A percentile compares a stretch with the other conserved stretches of the same genome.
Conservation (phyloP, 2,329 filamentous ascomycete species). For the Colletotrichum liriopes region DNA sequence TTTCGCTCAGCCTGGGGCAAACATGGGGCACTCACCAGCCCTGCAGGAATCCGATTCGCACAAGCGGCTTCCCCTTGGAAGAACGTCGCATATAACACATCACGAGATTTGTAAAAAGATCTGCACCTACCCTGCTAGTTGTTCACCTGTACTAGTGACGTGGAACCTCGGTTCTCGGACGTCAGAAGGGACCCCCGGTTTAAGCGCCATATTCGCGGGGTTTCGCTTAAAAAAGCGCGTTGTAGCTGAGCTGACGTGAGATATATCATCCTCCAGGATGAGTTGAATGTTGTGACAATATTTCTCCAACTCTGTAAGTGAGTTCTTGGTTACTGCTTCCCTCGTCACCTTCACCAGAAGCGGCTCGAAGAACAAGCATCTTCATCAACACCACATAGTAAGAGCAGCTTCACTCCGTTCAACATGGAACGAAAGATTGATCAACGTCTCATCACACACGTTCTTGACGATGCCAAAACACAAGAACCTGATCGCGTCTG, state of each 20-base stretch:
- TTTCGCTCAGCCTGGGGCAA: background rate
- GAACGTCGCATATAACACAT: background rate
- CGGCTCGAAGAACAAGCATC: background rate
- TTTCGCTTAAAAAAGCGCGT: background rate
- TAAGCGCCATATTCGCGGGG: background rate
- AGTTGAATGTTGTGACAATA: no score
- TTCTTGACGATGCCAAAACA: background rate
- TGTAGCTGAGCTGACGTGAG: background rate
- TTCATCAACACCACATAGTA: background rate
- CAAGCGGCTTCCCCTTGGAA: background rate
- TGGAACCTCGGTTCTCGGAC: background rate
- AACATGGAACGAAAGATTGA: background rate
- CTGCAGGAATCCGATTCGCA: background rate
- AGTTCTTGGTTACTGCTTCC: background rate
- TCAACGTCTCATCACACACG: background rate
- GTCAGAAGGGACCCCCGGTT: background rate
- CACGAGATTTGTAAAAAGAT: background rate
- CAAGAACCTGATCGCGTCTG: slow-evolving; percentile 51
- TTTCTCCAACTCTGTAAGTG: background rate
- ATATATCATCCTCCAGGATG: background rate
- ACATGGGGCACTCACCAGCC: background rate
- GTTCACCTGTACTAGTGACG: background rate
- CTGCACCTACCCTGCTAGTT: background rate
- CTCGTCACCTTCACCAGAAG: background rate
- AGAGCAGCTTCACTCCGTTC: background rate